phyloP scores from a whole-genome alignment of 78 protist species.

The Anaeramoeba ignava region DNA sequence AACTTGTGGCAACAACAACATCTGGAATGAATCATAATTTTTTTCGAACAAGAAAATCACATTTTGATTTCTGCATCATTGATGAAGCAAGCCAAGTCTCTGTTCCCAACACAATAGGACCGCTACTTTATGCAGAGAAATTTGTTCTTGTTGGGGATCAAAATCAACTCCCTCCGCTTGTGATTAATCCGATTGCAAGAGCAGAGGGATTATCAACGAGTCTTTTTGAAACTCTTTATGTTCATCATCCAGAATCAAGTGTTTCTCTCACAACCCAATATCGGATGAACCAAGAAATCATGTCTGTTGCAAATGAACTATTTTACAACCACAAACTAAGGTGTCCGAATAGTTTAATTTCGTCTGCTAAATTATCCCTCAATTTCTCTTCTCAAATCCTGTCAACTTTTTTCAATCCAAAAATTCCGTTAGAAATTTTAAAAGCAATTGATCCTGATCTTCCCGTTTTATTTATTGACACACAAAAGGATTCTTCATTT shows the following conservation, averaged over 20 bases:
- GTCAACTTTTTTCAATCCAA: too few relatives aligned
- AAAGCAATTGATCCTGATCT: not conserved
- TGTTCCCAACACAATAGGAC: not conserved
- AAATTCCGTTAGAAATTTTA: not conserved
- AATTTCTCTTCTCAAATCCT: not conserved
- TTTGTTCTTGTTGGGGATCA: not conserved
- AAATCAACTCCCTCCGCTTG: not conserved
- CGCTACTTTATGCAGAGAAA: not conserved
- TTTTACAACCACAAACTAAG: constrained; percentile 7
- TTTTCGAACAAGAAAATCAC: not conserved
- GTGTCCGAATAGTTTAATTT: not conserved
- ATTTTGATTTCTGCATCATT: not conserved
- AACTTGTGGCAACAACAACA: not conserved
- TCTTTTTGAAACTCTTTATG: constrained; percentile 2
- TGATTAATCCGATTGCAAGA: not conserved
- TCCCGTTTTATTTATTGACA: not conserved
- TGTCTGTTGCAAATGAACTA: constrained; percentile 4
- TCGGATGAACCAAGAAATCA: constrained; percentile 29
- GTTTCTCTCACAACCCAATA: constrained; percentile 11
- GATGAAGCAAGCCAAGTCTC: not conserved
- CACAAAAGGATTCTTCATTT: not conserved
- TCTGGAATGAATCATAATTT: not conserved
- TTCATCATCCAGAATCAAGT: constrained; percentile 8
- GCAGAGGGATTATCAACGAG: not conserved
- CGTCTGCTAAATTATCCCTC: not conserved